These are phyloP conservation scores for Cryptosporidium baileyi DNA, from an alignment of 169 alveolate genomes.

Conservation along the genomic window DNA sequence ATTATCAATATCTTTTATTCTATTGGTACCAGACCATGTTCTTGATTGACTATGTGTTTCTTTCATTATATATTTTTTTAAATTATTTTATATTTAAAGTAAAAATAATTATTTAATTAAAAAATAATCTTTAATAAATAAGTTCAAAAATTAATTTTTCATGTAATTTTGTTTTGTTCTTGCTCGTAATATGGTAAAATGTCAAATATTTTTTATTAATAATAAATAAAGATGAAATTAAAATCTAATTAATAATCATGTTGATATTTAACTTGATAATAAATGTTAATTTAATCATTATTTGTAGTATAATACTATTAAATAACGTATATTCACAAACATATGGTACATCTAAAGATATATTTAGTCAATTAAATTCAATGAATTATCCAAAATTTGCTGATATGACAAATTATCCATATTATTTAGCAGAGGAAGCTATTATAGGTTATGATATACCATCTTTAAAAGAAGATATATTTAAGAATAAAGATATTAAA, in stretches of 20 bases:
- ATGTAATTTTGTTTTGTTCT: too few relatives aligned
- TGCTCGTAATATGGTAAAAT: too few relatives aligned
- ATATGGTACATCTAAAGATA: conserved; percentile 29
- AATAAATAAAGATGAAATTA: too few relatives aligned
- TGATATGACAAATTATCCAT: conserved; percentile 44
- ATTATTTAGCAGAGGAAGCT: conserved; percentile 28
- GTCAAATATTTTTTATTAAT: too few relatives aligned
- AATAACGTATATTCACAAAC: neutral
- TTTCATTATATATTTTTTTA: neutral
- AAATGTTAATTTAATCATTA: too few relatives aligned
- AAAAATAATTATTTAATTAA: neutral
- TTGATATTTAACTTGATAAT: too few relatives aligned
- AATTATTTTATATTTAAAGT: neutral
- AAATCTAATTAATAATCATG: too few relatives aligned
- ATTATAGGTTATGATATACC: conserved; percentile 29
- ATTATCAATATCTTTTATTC: neutral
- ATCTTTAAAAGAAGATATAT: conserved; percentile 25
- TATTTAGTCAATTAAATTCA: neutral
- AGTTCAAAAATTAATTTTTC: too few relatives aligned
- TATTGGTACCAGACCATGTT: too few relatives aligned
- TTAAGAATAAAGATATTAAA: neutral
- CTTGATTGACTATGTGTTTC: neutral
- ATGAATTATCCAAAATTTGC: conserved; percentile 5
- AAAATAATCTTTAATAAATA: neutral
- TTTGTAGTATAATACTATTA: neutral